phyloP scores from a whole-genome alignment of 83 land plant species.

The Picea abies region DNA sequence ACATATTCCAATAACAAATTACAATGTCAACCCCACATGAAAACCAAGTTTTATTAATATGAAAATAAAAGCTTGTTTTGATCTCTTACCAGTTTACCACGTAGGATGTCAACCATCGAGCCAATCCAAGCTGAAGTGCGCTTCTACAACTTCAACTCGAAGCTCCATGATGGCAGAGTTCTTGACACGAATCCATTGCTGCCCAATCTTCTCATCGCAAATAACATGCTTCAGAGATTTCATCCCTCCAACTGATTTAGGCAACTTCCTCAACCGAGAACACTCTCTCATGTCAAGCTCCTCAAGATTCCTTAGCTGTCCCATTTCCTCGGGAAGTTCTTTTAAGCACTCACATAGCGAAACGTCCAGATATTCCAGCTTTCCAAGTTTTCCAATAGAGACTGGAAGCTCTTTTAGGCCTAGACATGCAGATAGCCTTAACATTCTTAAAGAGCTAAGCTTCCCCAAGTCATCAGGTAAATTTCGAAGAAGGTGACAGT shows the following conservation, averaged over 20 bases:
- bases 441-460: slow-evolving; percentile 29
- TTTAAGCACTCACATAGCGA: slow-evolving; percentile 45
- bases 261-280: slow-evolving; percentile 34
- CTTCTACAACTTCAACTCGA: not conserved
- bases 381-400: slow-evolving; percentile 30
- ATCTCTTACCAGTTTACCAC: no score
- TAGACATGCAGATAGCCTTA: slow-evolving; percentile 52
- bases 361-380: slow-evolving; percentile 54
- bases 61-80: no score
- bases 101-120: not conserved
- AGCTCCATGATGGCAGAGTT: not conserved
- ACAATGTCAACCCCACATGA: no score
- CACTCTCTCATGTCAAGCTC: slow-evolving; percentile 76
- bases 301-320: slow-evolving; percentile 27
- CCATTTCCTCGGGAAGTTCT: slow-evolving; percentile 54
- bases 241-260: slow-evolving; percentile 24
- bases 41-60: no score
- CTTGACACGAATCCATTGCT: not conserved
- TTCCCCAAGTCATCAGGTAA: slow-evolving; percentile 43
- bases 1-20: no score
- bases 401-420: slow-evolving; percentile 39
- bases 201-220: slow-evolving; percentile 52
- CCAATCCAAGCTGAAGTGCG: not conserved
- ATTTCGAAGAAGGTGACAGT: slow-evolving; percentile 41
- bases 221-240: slow-evolving; percentile 39